Evolutionary conservation across 345 rosid species (phyloP).

Genomic region (Rhizophora apiculata): DNA sequence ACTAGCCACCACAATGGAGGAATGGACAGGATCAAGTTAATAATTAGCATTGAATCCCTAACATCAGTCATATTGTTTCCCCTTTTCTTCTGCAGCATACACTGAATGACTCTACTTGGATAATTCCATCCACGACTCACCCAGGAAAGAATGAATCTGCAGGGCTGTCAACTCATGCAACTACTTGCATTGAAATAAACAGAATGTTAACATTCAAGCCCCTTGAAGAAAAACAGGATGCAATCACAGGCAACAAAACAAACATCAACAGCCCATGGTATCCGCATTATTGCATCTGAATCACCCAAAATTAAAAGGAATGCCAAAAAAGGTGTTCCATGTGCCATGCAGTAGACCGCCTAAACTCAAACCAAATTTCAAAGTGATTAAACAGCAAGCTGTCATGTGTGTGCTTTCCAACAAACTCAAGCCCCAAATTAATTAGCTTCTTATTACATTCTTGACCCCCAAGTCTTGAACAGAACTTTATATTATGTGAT

Average conservation of each 20-base stretch:
- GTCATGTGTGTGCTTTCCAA: slow-evolving; percentile 74
- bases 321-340: neutral
- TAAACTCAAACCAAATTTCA: slow-evolving; percentile 89
- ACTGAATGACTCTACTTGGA: neutral
- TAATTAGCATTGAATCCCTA: neutral
- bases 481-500: slow-evolving; percentile 90
- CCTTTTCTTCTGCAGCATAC: neutral
- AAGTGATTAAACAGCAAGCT: slow-evolving; percentile 94
- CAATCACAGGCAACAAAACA: slow-evolving; percentile 1
- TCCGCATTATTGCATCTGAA: slow-evolving; percentile 1
- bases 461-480: slow-evolving; percentile 73
- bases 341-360: slow-evolving; percentile 46
- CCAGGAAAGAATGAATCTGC: neutral
- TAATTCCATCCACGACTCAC: neutral
- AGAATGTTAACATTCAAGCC: neutral
- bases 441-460: slow-evolving; percentile 68
- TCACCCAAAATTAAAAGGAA: slow-evolving; percentile 1
- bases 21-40: slow-evolving; percentile 2
- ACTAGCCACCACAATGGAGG: neutral
- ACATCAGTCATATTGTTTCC: neutral
- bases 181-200: neutral
- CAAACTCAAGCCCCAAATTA: slow-evolving; percentile 73
- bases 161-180: neutral
- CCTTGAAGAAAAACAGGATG: neutral
- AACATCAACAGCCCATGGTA: neutral